A percentile compares a stretch with the other conserved stretches of the same genome.
These are phyloP conservation scores for Leucaena leucocephala DNA, from an alignment of 306 rosid species.

Conservation along the genomic window DNA sequence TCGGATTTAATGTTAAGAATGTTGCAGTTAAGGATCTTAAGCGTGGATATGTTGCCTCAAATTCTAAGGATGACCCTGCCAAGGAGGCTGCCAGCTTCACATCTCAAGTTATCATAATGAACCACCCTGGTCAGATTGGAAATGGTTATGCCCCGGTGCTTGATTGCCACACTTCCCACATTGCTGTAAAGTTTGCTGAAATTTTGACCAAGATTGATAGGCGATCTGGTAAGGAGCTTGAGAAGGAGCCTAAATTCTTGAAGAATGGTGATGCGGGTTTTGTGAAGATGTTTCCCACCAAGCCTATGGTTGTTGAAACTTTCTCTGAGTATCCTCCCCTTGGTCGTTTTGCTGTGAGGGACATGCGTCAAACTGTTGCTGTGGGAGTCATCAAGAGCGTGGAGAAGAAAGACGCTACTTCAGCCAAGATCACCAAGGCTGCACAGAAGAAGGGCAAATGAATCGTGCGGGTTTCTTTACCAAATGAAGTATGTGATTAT, in stretches of 20 bases:
- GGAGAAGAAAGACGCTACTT: not conserved
- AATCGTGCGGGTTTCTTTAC: not conserved
- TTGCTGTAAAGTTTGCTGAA: slow-evolving; percentile 5
- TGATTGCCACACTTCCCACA: slow-evolving; percentile 6
- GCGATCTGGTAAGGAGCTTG: slow-evolving; percentile 5
- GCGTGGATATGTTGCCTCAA: not conserved
- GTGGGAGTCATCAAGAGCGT: slow-evolving; percentile 6
- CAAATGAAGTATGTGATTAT: not conserved
- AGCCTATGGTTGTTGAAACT: slow-evolving; percentile 4
- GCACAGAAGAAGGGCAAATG: slow-evolving; percentile 10
- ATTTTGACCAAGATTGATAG: not conserved
- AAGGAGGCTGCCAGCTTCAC: slow-evolving; percentile 1
- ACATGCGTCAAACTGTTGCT: slow-evolving; percentile 6
- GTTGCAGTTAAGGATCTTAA: slow-evolving; percentile 7
- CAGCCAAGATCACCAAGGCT: not conserved
- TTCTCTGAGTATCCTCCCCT: not conserved
- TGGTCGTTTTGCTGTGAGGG: slow-evolving; percentile 14
- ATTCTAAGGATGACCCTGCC: slow-evolving; percentile 11
- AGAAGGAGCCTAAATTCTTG: not conserved
- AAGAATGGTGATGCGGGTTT: slow-evolving; percentile 9
- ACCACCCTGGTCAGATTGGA: slow-evolving; percentile 8
- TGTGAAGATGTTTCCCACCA: slow-evolving; percentile 7
- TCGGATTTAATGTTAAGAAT: slow-evolving; percentile 1
- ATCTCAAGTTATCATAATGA: not conserved
- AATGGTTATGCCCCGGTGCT: slow-evolving; percentile 1